Evolutionary conservation across 768 basidiomycete species (phyloP).

Genomic region (Trametes sanguinea): DNA sequence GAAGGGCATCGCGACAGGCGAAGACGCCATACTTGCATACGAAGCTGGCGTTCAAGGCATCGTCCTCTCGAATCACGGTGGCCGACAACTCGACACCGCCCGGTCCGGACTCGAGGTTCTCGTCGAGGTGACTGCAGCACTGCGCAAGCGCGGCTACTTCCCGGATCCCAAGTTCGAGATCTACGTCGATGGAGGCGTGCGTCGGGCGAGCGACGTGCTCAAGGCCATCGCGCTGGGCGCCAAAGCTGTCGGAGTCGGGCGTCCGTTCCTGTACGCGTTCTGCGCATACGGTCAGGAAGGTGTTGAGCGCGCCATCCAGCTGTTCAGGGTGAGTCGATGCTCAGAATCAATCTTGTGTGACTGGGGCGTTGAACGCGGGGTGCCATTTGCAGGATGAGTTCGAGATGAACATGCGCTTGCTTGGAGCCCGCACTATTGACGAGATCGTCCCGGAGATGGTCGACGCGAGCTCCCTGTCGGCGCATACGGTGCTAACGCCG

Average conservation of each 20-base stretch:
- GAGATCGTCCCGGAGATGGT: conserved; percentile 89
- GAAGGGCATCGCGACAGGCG: conserved; percentile 84
- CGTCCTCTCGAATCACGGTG: conserved; percentile 88
- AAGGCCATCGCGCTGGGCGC: conserved; percentile 87
- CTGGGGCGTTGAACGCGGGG: not conserved
- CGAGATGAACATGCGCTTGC: conserved; percentile 92
- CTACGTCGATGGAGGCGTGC: conserved; percentile 89
- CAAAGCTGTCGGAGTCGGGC: conserved; percentile 79
- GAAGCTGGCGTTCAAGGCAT: conserved; percentile 73
- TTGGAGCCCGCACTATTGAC: conserved; percentile 77
- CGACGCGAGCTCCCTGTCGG: conserved; percentile 66
- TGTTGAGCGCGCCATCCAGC: conserved; percentile 75
- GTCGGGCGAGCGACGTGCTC: conserved; percentile 83
- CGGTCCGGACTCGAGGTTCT: conserved; percentile 91
- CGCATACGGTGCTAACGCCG: conserved; percentile 66
- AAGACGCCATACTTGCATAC: conserved; percentile 85
- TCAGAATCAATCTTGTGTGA: not conserved
- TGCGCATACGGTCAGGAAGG: conserved; percentile 86
- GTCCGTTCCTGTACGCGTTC: conserved; percentile 85
- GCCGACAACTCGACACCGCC: conserved; percentile 66
- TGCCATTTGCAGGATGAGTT: conserved; percentile 76
- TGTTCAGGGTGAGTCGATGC: conserved; percentile 56
- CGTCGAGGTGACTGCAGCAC: conserved; percentile 76
- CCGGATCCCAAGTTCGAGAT: conserved; percentile 79
- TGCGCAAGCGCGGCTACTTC: conserved; percentile 67